Evolutionary conservation across 768 basidiomycete species (phyloP).

Genomic region (Multifurca ochricompacta): DNA sequence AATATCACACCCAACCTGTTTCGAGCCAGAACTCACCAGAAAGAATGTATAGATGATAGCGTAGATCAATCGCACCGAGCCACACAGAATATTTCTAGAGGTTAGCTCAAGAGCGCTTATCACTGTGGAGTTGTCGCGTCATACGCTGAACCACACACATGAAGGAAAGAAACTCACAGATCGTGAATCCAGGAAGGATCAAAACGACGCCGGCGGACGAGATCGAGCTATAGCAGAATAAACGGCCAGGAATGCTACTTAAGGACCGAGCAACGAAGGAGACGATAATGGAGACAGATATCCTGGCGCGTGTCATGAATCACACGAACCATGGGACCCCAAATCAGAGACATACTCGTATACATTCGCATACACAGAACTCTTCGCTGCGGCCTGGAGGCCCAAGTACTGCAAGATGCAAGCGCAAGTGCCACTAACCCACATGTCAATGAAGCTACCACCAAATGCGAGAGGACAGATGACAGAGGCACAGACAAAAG

Average conservation of each 20-base stretch:
- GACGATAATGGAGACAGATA: slow-evolving; percentile 77
- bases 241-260: slow-evolving; percentile 61
- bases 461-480: slow-evolving; percentile 82
- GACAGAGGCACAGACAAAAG: slow-evolving; percentile 70
- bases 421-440: slow-evolving; percentile 65
- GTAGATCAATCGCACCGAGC: slow-evolving; percentile 76
- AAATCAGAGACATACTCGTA: slow-evolving; percentile 61
- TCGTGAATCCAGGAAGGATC: slow-evolving; percentile 82
- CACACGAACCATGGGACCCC: neutral
- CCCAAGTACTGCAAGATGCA: slow-evolving; percentile 72
- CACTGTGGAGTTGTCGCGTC: slow-evolving; percentile 34
- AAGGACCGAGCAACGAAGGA: slow-evolving; percentile 76
- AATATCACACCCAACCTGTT: neutral
- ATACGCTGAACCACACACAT: neutral
- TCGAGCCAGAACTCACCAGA: slow-evolving; percentile 38
- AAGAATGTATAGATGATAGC: slow-evolving; percentile 83
- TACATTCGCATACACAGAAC: slow-evolving; percentile 88
- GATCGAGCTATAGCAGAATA: slow-evolving; percentile 87
- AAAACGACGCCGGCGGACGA: slow-evolving; percentile 87
- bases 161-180: slow-evolving; percentile 41
- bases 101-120: slow-evolving; percentile 74
- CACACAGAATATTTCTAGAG: slow-evolving; percentile 73
- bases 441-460: slow-evolving; percentile 76
- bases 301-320: slow-evolving; percentile 36
- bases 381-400: slow-evolving; percentile 75